These are phyloP conservation scores for Xylaria sp. DNA, from an alignment of 495 filamentous ascomycete genomes.

Conservation along the genomic window DNA sequence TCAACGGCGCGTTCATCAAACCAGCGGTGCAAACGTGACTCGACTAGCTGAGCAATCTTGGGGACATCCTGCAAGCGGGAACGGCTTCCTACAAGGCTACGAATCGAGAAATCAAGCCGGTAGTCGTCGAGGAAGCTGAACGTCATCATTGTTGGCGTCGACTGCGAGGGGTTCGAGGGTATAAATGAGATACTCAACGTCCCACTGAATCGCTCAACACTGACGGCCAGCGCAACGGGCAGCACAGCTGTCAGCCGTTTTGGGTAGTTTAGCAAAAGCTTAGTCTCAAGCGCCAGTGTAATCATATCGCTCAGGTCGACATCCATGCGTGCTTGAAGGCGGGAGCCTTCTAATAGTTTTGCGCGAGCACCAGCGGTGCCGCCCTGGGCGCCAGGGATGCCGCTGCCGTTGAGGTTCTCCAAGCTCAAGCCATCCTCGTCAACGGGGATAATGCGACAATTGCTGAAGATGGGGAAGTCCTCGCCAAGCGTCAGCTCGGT, in stretches of 20 bases:
- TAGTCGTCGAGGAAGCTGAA: conserved; percentile 98
- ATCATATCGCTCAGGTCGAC: conserved; percentile 96
- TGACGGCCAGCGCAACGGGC: conserved; percentile 88
- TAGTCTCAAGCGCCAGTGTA: conserved; percentile 92
- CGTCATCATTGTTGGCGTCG: conserved; percentile 77
- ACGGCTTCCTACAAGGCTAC: conserved; percentile 89
- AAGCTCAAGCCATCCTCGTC: conserved; percentile 70
- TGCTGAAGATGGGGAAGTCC: conserved; percentile 98
- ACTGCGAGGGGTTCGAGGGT: conserved; percentile 65
- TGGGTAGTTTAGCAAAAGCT: conserved; percentile 90
- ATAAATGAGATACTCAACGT: conserved; percentile 93
- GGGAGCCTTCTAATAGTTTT: conserved; percentile 61
- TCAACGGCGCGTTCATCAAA: conserved; percentile 97
- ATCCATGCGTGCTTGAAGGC: conserved; percentile 94
- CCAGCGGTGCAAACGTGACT: conserved; percentile 90
- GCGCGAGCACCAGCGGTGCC: conserved; percentile 55
- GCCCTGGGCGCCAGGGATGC: conserved; percentile 34
- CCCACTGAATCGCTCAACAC: conserved; percentile 90
- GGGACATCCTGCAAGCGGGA: conserved; percentile 93
- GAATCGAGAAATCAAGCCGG: conserved; percentile 87
- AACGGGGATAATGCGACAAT: conserved; percentile 88
- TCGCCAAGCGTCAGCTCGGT: conserved; percentile 93
- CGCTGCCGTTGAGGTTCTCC: conserved; percentile 53
- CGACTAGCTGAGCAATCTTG: conserved; percentile 94
- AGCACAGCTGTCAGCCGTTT: conserved; percentile 88